Conservation (phyloP, 2,329 filamentous ascomycete species). For the Didymosphaeria variabile region DNA sequence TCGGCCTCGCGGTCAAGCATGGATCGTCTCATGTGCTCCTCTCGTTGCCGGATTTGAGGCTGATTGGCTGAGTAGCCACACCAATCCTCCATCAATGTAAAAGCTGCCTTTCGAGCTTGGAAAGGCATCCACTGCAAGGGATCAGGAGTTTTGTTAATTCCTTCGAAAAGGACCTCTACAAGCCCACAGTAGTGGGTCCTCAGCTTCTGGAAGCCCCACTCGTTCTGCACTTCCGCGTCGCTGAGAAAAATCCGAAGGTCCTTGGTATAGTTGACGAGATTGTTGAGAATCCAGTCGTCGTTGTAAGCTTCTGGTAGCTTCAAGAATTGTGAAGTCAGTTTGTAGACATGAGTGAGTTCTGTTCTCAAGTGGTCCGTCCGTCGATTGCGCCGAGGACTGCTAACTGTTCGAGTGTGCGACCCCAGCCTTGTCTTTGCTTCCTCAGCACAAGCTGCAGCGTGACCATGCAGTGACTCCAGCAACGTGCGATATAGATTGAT, state of each 20-base stretch:
- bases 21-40: conserved; percentile 87
- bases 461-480: conserved; percentile 87
- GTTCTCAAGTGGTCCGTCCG: conserved; percentile 88
- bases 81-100: conserved; percentile 98
- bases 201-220: conserved; percentile 92
- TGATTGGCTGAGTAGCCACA: conserved; percentile 96
- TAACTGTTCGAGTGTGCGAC: conserved; percentile 81
- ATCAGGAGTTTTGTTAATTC: conserved; percentile 84
- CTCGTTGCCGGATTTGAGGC: conserved; percentile 78
- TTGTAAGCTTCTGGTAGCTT: conserved; percentile 79
- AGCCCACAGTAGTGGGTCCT: conserved; percentile 93
- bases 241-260: conserved; percentile 94
- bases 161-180: conserved; percentile 91
- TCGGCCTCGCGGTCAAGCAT: conserved; percentile 80
- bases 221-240: conserved; percentile 91
- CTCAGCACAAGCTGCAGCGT: conserved; percentile 85
- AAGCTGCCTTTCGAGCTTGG: conserved; percentile 92
- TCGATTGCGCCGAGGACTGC: conserved; percentile 80
- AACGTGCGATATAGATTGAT: conserved; percentile 90
- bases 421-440: conserved; percentile 83
- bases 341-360: conserved; percentile 96
- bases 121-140: conserved; percentile 96
- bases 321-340: conserved; percentile 89
- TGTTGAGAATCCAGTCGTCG: conserved; percentile 90
- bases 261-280: conserved; percentile 87